Evolutionary conservation across 306 rosid species (phyloP), one percentile per base, ranked within the genome.

Genomic region (Oxytropis ochrocephala): DNA sequence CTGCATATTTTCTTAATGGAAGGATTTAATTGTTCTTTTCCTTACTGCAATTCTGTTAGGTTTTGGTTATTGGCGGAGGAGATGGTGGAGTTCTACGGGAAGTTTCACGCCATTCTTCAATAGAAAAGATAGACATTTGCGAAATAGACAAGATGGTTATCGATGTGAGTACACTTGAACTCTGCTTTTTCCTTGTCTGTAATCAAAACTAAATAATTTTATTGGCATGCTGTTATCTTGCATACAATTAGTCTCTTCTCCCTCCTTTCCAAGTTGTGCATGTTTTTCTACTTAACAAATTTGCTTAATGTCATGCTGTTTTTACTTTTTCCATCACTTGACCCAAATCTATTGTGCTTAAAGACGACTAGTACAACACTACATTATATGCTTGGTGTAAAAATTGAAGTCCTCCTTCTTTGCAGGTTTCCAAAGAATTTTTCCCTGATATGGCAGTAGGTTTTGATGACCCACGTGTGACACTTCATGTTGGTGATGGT

Each of bases 101-200:
- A 88, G 95, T 95, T 53, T 64, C 99, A 80, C 97, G 99, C 12
- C 91, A 95, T 83, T 66, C 89, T 39, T 91, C 97, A 9, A 76
- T 91, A 24, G 96, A 85, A 82, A 79, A 83, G 81, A 87, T 95
- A 43, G 99, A 91, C 80, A 91, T 95, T 33, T 95, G 99, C 4
- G 99, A 95, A 83, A 95, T 95, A 72, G 99, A 95, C 84, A 89
- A 95, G 85, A 91, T 95, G 97, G 99, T 95, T 48, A 84, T 95
- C 19, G 97, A 95, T 7, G 99, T 90, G 71, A 88, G 96, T 81
- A 56, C 68, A 11, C 44, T 46, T 35, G 8, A 64, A 70, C 35
- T 73, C 57, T 64, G 16, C n/a, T n/a, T 73, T 49, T 29, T 69
- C 44, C 50, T 21, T 46, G 12, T 60, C 35, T 53, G n/a, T n/a